Evolutionary conservation across 495 filamentous ascomycete species (phyloP).

Genomic region (Arthonia radiata): DNA sequence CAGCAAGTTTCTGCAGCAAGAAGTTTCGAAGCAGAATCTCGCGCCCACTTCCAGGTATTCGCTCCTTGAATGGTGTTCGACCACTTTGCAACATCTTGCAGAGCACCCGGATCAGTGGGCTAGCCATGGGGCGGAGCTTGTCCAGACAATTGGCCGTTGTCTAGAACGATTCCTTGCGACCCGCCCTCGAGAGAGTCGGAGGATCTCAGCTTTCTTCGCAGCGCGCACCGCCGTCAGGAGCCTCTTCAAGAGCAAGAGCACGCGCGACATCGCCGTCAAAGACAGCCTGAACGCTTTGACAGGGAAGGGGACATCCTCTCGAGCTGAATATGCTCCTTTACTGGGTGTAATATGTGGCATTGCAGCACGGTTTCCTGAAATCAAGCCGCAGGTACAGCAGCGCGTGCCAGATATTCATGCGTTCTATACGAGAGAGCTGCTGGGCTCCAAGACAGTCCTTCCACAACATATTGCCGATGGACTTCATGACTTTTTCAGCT

Average conservation of each 20-base stretch:
- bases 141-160: conserved; percentile 34
- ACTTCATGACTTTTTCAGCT: conserved; percentile 67
- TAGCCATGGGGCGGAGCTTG: conserved; percentile 35
- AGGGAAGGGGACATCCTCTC: conserved; percentile 31
- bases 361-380: conserved; percentile 36
- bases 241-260: conserved; percentile 32
- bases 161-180: conserved; percentile 55
- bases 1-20: conserved; percentile 19
- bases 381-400: conserved; percentile 30
- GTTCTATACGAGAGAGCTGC: conserved; percentile 66
- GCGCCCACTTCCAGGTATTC: conserved; percentile 63
- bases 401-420: conserved; percentile 44
- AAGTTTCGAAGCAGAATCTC: conserved; percentile 48
- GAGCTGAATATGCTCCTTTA: conserved; percentile 44
- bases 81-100: conserved; percentile 37
- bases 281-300: conserved; percentile 40
- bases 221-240: conserved; percentile 57
- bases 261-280: conserved; percentile 31
- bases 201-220: conserved; percentile 39
- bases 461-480: conserved; percentile 46
- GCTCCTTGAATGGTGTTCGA: conserved; percentile 69
- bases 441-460: conserved; percentile 50
- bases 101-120: conserved; percentile 30
- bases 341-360: conserved; percentile 74
- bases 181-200: conserved; percentile 29